Conservation (phyloP, 441 rosid species). For the Codiaeum variegatum region DNA sequence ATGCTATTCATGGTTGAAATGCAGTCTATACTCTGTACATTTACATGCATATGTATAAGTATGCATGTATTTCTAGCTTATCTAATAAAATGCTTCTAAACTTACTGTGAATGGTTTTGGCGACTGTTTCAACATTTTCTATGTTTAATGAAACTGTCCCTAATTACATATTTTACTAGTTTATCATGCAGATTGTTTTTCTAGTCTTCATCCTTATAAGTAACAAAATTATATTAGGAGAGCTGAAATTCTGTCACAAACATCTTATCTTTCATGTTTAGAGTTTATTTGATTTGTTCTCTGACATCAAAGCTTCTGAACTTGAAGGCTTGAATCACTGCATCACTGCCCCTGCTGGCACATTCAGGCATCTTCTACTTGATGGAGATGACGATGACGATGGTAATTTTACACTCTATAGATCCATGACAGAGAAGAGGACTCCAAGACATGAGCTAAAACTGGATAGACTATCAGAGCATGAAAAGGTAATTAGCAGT, state of each 20-base stretch:
- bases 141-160: neutral
- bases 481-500: constrained; percentile 57
- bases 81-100: neutral
- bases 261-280: neutral
- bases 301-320: constrained; percentile 34
- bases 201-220: neutral
- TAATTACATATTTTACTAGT: neutral
- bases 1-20: neutral
- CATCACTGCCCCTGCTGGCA: constrained; percentile 45
- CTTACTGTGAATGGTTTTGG: neutral
- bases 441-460: constrained; percentile 48
- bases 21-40: neutral
- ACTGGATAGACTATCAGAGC: constrained; percentile 72
- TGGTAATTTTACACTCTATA: constrained; percentile 44
- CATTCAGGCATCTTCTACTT: constrained; percentile 33
- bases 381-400: too few species aligned
- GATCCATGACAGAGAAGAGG: constrained; percentile 70
- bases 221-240: neutral
- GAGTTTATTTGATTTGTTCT: constrained; percentile 12
- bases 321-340: constrained; percentile 66
- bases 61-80: neutral
- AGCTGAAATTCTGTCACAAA: neutral
- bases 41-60: neutral
- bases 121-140: too few species aligned
- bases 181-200: neutral